A percentile compares a stretch with the other conserved stretches of the same genome.
Conservation (phyloP, 1,284 basidiomycete species). For the Vanrija sp. region DNA sequence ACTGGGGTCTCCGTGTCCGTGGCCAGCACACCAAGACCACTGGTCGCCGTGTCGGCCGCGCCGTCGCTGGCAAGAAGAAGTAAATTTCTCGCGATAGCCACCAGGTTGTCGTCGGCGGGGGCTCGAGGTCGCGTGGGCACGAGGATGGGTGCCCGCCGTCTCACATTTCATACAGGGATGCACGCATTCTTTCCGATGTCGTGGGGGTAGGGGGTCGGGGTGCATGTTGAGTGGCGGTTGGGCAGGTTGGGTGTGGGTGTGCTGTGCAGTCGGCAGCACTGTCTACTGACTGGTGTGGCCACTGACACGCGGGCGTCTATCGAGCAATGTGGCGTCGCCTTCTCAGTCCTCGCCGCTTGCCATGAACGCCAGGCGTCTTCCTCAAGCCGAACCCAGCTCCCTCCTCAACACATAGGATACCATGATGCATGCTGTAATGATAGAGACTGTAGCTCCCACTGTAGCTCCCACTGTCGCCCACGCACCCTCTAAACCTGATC, state of each 20-base stretch:
- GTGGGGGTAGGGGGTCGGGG: neutral
- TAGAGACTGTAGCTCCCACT: no score
- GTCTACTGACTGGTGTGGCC: no score
- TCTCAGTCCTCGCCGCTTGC: no score
- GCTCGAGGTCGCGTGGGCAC: neutral
- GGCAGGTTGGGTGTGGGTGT: neutral
- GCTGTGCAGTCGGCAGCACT: no score
- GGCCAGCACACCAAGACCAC: constrained; percentile 99
- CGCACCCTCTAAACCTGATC: neutral
- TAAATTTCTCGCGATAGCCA: constrained; percentile 12
- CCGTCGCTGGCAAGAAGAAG: constrained; percentile 27
- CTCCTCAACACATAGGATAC: neutral
- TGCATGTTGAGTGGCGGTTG: neutral
- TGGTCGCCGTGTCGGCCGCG: constrained; percentile 26
- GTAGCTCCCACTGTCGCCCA: no score
- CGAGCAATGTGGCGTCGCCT: no score
- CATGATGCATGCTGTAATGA: neutral
- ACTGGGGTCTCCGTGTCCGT: constrained; percentile 90
- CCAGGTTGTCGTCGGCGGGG: constrained; percentile 1
- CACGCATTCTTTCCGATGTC: constrained; percentile 1
- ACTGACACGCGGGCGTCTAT: no score
- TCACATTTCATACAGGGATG: constrained; percentile 6
- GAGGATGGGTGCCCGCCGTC: neutral
- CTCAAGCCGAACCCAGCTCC: no score
- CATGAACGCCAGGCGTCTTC: no score